Percentiles rank a stretch among this genome's conserved stretches.
These are phyloP conservation scores for Botrytis porri DNA, from an alignment of 2,329 filamentous ascomycete genomes.

Conservation along the genomic window DNA sequence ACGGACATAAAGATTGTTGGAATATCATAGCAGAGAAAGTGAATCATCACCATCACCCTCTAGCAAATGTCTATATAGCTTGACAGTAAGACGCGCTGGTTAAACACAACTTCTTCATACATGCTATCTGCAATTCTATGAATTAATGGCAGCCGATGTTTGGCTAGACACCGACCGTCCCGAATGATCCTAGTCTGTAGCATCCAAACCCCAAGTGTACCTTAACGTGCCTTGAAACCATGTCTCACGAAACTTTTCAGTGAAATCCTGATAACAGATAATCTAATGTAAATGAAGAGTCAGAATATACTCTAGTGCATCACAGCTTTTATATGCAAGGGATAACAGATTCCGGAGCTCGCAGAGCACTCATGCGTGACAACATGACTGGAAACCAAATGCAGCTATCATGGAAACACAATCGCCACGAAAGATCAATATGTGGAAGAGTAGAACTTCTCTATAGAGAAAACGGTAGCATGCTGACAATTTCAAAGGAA, in stretches of 20 bases:
- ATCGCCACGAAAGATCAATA: no score
- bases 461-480: no score
- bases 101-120: neutral
- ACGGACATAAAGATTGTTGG: neutral
- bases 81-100: neutral
- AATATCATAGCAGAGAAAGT: neutral
- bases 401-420: no score
- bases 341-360: no score
- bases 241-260: neutral
- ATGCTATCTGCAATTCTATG: neutral
- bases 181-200: neutral
- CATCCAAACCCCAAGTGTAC: neutral
- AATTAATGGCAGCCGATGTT: neutral
- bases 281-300: no score
- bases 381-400: no score
- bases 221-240: neutral
- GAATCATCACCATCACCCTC: neutral
- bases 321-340: no score
- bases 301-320: no score
- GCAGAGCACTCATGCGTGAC: no score
- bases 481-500: no score
- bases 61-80: neutral
- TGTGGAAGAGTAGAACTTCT: no score
- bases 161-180: neutral
- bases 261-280: neutral